Evolutionary conservation across 352 stramenopile species (phyloP).

Genomic region (Phytophthora pluvialis): DNA sequence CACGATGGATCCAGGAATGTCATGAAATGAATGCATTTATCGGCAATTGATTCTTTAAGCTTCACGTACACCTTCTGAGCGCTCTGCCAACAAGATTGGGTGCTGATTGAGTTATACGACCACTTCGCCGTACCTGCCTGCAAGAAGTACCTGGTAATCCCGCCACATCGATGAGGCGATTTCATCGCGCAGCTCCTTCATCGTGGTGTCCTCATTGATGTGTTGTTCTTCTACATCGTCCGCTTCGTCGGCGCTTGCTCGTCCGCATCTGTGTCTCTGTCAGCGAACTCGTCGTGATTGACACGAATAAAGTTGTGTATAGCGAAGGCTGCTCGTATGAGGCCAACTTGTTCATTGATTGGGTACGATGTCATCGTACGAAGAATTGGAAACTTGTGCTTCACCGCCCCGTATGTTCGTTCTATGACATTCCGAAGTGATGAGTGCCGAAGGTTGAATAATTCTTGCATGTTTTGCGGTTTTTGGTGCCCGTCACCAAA

Average conservation of each 20-base stretch:
- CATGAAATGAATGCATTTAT: background rate
- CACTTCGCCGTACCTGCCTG: background rate
- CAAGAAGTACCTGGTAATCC: background rate
- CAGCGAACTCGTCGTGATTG: constrained; percentile 10
- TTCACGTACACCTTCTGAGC: background rate
- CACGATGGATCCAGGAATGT: background rate
- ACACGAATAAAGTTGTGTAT: constrained; percentile 15
- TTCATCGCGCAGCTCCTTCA: background rate
- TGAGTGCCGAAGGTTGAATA: constrained; percentile 15
- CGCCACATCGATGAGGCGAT: background rate
- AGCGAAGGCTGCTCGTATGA: constrained; percentile 4
- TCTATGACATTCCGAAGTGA: constrained; percentile 13
- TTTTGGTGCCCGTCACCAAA: background rate
- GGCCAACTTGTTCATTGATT: background rate
- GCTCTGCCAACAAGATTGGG: too few relatives aligned
- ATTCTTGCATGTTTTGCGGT: constrained; percentile 7
- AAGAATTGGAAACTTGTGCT: constrained; percentile 13
- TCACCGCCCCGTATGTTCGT: constrained; percentile 5
- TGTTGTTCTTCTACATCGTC: background rate
- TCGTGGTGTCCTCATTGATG: background rate
- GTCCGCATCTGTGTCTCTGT: background rate
- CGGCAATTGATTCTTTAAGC: background rate
- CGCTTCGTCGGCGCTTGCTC: background rate
- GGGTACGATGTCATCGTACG: background rate
- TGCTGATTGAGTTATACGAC: background rate